Evolutionary conservation across 2,329 filamentous ascomycete species (phyloP).

Genomic region (Stachybotrys elegans): DNA sequence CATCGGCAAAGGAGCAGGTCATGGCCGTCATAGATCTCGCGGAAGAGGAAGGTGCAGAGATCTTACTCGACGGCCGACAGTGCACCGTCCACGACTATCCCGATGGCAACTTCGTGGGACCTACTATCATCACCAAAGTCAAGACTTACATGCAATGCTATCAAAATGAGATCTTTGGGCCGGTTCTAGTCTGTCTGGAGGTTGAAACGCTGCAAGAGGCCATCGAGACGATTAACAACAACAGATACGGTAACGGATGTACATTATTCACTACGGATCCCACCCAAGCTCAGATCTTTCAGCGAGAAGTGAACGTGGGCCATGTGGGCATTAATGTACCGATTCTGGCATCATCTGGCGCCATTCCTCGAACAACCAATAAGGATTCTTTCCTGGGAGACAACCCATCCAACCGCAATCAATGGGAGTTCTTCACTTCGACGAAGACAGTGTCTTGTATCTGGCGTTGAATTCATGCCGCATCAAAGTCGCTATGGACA

Average conservation of each 20-base stretch:
- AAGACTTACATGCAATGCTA: slow-evolving; percentile 13
- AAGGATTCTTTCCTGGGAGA: slow-evolving; percentile 20
- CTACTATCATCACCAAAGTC: slow-evolving; percentile 7
- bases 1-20: slow-evolving; percentile 12
- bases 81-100: slow-evolving; percentile 14
- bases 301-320: slow-evolving; percentile 16
- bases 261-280: slow-evolving; percentile 16
- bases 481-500: too few species aligned
- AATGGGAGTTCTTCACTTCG: too few species aligned
- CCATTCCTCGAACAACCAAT: slow-evolving; percentile 15
- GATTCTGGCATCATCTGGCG: slow-evolving; percentile 12
- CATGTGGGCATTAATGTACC: slow-evolving; percentile 20
- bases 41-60: slow-evolving; percentile 14
- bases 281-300: slow-evolving; percentile 11
- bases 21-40: slow-evolving; percentile 15
- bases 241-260: slow-evolving; percentile 18
- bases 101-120: slow-evolving; percentile 16
- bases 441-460: background rate
- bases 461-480: background rate
- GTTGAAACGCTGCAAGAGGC: slow-evolving; percentile 18
- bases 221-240: slow-evolving; percentile 23
- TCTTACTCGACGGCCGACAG: slow-evolving; percentile 17
- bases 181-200: slow-evolving; percentile 15
- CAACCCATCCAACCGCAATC: too few species aligned
- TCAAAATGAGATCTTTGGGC: slow-evolving; percentile 23